Base-by-base conservation (phyloP, 768 basidiomycete genomes). In the Panaeolus papilionaceus region DNA sequence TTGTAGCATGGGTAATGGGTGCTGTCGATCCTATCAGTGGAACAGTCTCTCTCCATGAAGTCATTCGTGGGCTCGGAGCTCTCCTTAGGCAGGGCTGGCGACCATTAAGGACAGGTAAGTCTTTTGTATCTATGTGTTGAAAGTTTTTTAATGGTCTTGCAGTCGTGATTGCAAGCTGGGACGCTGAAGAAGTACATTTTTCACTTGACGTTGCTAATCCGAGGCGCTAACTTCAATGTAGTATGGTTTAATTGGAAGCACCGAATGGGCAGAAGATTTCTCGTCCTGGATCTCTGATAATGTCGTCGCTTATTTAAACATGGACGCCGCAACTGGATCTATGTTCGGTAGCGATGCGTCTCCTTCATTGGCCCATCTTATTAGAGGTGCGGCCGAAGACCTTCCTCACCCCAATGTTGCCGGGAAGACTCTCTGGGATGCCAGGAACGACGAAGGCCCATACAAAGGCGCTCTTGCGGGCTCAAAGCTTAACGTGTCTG, bases 251-350 rank as follows among this genome's bases (percentile, higher is more conserved):
- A 75, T 94, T 42, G 96, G 96, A 33, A 92, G 90, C 73, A 96
- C 94, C 3, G 97, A 98, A 78, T 97, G 92, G 87, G 95, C 90
- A 2, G 97, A 98, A 76, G 97, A 98, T 75, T 98, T 97, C 73
- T 75, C 88, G 0, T 83, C 87, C 14, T 97, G 92, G 89, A 88
- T 98, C 42, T 83, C 86, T 47, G 81, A 90, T 40, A 86, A 96
- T 69, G 92, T 90, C 49, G 95, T 93, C 16, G 86, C 93, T 14
- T 99, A 98, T 75, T 79, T 98, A 66, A 98, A 98, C 74, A 83
- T 96, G 28, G 92, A 94, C 71, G 82, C 84, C 8, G 88, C 92
- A 2, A 89, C 83, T 5, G 91, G 89, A 16, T 89, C 89, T 37
- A 81, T 81, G 12, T 93, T 88, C 79, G 67, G 73, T n/a, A 80